phyloP scores from a whole-genome alignment of 805 yeast species.

The Candida nitratophila region DNA sequence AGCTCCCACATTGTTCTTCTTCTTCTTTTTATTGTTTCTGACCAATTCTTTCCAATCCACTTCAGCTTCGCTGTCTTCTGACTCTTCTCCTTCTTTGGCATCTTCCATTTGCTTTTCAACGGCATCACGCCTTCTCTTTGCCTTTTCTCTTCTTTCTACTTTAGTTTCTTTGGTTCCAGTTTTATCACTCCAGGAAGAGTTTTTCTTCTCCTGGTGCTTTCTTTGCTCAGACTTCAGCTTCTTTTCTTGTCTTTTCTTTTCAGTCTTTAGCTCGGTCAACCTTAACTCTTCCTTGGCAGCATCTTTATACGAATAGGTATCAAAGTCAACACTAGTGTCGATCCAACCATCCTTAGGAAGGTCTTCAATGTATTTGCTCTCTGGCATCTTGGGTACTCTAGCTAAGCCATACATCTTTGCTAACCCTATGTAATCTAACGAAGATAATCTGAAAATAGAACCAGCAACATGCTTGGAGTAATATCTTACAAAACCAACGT shows the following conservation, averaged over 20 bases:
- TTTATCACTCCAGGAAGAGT: constrained; percentile 78
- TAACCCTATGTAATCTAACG: constrained; percentile 63
- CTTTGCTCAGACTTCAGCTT: constrained; percentile 34
- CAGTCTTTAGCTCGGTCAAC: constrained; percentile 47
- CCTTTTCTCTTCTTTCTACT: constrained; percentile 58
- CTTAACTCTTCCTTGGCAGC: constrained; percentile 56
- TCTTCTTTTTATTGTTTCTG: constrained; percentile 54
- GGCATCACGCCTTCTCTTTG: constrained; percentile 59
- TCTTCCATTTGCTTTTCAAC: constrained; percentile 46
- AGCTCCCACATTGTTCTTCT: constrained; percentile 26
- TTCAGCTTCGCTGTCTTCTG: constrained; percentile 34
- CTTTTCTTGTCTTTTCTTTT: constrained; percentile 27
- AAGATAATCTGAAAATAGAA: constrained; percentile 73
- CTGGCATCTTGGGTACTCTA: constrained; percentile 94
- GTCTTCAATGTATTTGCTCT: constrained; percentile 45
- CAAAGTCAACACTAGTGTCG: constrained; percentile 54
- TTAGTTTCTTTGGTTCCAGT: constrained; percentile 54
- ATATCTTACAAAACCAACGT: constrained; percentile 75
- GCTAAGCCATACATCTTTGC: constrained; percentile 76
- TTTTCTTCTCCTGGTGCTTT: constrained; percentile 40
- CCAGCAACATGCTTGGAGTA: constrained; percentile 84
- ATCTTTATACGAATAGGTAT: constrained; percentile 58
- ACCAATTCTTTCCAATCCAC: constrained; percentile 89
- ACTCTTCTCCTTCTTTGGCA: constrained; percentile 36
- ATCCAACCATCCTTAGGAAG: constrained; percentile 76